Base-by-base conservation (phyloP, 768 basidiomycete species). In the Phanerochaete sordida region DNA sequence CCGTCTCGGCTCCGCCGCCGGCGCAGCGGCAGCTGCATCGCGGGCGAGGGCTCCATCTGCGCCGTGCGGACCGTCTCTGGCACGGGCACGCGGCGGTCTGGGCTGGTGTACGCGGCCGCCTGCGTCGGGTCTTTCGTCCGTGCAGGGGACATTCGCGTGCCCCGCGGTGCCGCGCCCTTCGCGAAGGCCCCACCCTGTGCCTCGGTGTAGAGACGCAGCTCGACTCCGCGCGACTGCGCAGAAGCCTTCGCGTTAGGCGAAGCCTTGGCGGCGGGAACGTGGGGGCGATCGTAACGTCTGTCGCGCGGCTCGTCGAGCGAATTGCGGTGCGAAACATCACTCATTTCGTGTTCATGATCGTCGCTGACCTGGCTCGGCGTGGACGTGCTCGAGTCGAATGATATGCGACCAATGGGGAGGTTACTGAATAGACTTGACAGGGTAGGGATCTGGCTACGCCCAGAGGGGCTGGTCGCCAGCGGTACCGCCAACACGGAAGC, bases 341-440 rank as follows among this genome's bases (percentile, higher is more conserved):
- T 68, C 57, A 71, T 51, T 61, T 72, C 71, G 57, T 72, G 70
- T 33, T 69, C 70, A 55, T 70, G 59, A 3, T 71, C 71, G n/a
- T 68, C 71, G 61, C 68, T 69, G 21, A 61, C 55, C 39, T 64
- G 67, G 9, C 66, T 68, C 16, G 65, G 58, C 15, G 67, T 64
- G 7, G 63, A 65, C 23, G 67, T 60, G 27, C 47, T 58, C 16
- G 70, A 71, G 30, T 71, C 71, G 23, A 69, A 55, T 3, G 70
- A 70, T n/a, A 69, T 57, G 23, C 70, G 62, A 8, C 62, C 51
- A 11, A 59, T 21, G 0, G 69, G 64, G 6, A 63, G 54, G 9
- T 57, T 55, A 21, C 43, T 59, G 57, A 69, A 65, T 13, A 68
- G 52, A 13, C 56, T 51, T 27, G 63, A 49, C 7, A 66, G 48